These are phyloP conservation scores for Colletotrichum sidae DNA, from an alignment of 2,329 filamentous ascomycete genomes.

Conservation along the genomic window DNA sequence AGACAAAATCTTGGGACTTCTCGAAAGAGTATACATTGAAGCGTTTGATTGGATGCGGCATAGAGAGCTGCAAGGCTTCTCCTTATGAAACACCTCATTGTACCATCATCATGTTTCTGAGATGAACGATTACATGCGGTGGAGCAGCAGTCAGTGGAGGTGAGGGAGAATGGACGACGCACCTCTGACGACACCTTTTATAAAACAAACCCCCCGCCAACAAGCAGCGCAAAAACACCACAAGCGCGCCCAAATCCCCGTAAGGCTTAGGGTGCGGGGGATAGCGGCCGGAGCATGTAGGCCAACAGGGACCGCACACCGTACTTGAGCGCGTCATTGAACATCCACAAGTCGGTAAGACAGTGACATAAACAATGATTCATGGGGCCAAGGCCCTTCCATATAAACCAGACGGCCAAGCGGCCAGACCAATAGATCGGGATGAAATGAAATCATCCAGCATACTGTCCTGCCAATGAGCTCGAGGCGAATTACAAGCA, in stretches of 20 bases:
- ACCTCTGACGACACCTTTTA: constrained; percentile 18
- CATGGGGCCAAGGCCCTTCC: constrained; percentile 1
- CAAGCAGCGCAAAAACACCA: background rate
- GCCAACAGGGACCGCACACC: background rate
- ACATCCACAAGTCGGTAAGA: constrained; percentile 4
- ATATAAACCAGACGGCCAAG: constrained; percentile 16
- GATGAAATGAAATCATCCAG: constrained; percentile 25
- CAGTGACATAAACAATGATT: constrained; percentile 26
- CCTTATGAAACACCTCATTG: no score
- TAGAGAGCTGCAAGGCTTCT: no score
- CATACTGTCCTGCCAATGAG: constrained; percentile 14
- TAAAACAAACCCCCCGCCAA: background rate
- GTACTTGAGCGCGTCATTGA: constrained; percentile 30
- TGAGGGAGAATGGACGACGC: constrained; percentile 4
- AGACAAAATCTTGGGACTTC: no score
- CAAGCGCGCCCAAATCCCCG: background rate
- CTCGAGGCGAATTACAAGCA: background rate
- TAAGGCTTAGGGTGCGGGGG: constrained; percentile 15
- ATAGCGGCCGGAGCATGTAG: background rate
- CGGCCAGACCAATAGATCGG: background rate
- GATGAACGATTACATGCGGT: background rate
- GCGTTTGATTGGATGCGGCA: no score
- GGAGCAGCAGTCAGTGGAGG: background rate
- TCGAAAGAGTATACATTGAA: no score
- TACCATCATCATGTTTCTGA: no score